Evolutionary conservation across 306 rosid genomes (phyloP).

Genomic region (Trichosanthes truncata): DNA sequence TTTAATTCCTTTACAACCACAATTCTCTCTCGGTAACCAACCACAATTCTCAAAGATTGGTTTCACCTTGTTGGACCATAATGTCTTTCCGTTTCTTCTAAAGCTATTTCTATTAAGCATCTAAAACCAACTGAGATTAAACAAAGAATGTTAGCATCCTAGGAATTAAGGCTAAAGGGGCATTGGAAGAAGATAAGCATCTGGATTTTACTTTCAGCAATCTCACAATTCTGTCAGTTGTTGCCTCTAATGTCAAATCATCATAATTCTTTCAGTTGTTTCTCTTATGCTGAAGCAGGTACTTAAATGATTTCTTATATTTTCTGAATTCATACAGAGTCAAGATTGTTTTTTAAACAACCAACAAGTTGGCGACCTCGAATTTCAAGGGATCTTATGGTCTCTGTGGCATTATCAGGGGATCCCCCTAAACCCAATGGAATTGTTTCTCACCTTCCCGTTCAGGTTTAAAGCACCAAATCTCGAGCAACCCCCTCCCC

Average conservation of each 20-base stretch:
- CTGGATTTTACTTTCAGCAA: neutral
- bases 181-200: neutral
- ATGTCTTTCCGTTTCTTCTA: neutral
- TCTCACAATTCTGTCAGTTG: neutral
- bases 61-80: slow-evolving; percentile 1
- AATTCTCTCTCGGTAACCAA: neutral
- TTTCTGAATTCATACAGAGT: slow-evolving; percentile 34
- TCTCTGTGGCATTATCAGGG: slow-evolving; percentile 64
- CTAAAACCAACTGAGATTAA: neutral
- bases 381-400: slow-evolving; percentile 68
- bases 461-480: slow-evolving; percentile 45
- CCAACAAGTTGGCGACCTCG: slow-evolving; percentile 82
- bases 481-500: neutral
- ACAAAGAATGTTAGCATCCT: neutral
- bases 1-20: neutral
- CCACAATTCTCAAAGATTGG: neutral
- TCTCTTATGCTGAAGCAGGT: neutral
- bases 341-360: slow-evolving; percentile 78
- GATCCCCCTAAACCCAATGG: slow-evolving; percentile 32
- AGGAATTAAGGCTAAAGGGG: neutral
- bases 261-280: neutral
- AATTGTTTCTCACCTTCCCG: slow-evolving; percentile 54
- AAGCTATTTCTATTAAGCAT: neutral
- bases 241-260: neutral
- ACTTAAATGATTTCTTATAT: neutral